Base-by-base conservation (phyloP, 805 yeast genomes). In the Barnettozyma wickerhamii region DNA sequence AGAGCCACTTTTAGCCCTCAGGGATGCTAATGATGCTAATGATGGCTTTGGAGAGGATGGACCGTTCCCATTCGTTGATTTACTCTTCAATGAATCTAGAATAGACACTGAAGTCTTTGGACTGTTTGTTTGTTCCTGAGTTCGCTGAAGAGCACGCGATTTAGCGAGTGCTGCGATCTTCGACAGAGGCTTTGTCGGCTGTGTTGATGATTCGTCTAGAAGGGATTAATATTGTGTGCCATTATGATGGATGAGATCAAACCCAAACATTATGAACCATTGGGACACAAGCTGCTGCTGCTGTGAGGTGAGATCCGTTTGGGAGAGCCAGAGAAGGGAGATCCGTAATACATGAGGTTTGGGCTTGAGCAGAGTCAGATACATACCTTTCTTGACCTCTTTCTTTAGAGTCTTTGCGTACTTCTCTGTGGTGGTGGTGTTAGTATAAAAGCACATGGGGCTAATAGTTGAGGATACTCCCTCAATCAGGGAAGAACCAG, bases 381-480 rank as follows among this genome's bases (percentile, higher is more conserved):
- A 74, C 80, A 59, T 74, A 74, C 79, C 71, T 64, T 43, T 42
- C 19, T 43, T 42, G 7, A 19, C 38, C 30, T 45, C 42, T 33
- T 46, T 48, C 49, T 30, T 30, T 14, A 19, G 36, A 6, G 30
- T 20, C 29, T 35, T 35, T 13, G 18, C 27, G 7, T 23, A 19
- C 24, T 32, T 32, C 18, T 27, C 27, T 38, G 28, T 14, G 5
- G 6, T 13, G 6, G 12, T 3, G 7, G 14, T 20, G 43, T 45
- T 43, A 38, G 46, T 35, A 6, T 6, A 17, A 7, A n/a, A 12
- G 21, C 7, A 24, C 17, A n/a, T 14, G 19, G 19, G 18, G 17
- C 15, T 15, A 19, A 21, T 29, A n/a, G n/a, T n/a, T n/a, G n/a
- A n/a, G n/a, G n/a, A n/a, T n/a, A n/a, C n/a, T n/a, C n/a, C n/a